Percentiles rank a stretch among this genome's conserved stretches.
phyloP scores from a whole-genome alignment of 352 stramenopile species.

The Phytopythium boreale region DNA sequence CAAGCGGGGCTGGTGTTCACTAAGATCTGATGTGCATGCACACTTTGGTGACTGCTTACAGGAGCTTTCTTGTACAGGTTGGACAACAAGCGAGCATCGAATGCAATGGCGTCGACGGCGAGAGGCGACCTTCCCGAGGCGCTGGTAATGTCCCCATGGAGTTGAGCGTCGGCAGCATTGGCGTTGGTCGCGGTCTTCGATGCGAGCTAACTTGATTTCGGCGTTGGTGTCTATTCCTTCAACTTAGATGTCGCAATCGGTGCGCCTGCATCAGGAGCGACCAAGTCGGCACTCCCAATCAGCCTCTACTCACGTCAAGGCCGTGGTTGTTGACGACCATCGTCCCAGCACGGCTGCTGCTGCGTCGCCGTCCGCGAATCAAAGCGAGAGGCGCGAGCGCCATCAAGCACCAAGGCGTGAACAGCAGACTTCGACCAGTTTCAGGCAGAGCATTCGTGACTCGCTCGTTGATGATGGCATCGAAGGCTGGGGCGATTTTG shows the following conservation, averaged over 20 bases:
- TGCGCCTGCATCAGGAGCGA: not conserved
- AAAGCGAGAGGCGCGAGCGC: not conserved
- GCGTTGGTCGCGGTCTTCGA: not conserved
- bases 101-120: not conserved
- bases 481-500: conserved; percentile 55
- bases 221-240: not conserved
- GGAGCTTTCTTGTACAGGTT: not conserved
- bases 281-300: not conserved
- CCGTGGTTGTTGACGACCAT: conserved; percentile 2
- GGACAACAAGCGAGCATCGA: not conserved
- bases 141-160: not conserved
- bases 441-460: not conserved
- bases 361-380: not conserved
- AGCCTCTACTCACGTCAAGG: not conserved
- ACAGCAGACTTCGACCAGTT: not conserved
- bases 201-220: not conserved
- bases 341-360: conserved; percentile 19
- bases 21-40: not conserved
- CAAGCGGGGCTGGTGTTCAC: not conserved
- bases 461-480: conserved; percentile 1
- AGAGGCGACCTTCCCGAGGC: not conserved
- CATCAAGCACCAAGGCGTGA: not conserved
- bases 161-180: not conserved
- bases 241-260: not conserved
- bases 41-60: not conserved